A percentile compares a stretch with the other conserved stretches of the same genome.
phyloP scores from a whole-genome alignment of 2,329 filamentous ascomycete species.

The Dactylellina drechsleri region DNA sequence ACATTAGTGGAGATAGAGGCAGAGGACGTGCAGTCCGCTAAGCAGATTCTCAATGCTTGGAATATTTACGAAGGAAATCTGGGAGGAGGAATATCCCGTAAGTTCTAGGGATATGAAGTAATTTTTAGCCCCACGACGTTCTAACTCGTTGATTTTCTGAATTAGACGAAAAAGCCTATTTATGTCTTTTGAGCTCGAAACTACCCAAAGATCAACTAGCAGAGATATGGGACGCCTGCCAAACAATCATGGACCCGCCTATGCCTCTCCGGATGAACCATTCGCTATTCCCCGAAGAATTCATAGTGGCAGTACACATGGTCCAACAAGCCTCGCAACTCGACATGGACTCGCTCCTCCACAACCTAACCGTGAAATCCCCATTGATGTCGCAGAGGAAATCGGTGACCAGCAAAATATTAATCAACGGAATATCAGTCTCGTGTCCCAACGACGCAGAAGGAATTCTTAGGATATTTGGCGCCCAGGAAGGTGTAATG shows the following conservation, averaged over 20 bases:
- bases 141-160: no score
- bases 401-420: slow-evolving; percentile 38
- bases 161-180: slow-evolving; percentile 45
- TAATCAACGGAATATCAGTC: slow-evolving; percentile 41
- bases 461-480: slow-evolving; percentile 41
- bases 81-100: slow-evolving; percentile 49
- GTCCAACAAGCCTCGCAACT: slow-evolving; percentile 22
- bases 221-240: slow-evolving; percentile 51
- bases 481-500: slow-evolving; percentile 32
- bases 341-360: slow-evolving; percentile 44
- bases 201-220: slow-evolving; percentile 48
- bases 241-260: slow-evolving; percentile 44
- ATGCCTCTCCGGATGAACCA: slow-evolving; percentile 45
- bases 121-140: no score
- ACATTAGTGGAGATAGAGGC: slow-evolving; percentile 37
- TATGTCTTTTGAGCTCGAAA: slow-evolving; percentile 46
- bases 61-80: slow-evolving; percentile 51
- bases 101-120: background rate
- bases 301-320: slow-evolving; percentile 45
- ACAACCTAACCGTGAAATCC: slow-evolving; percentile 47
- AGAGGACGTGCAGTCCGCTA: slow-evolving; percentile 47
- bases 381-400: slow-evolving; percentile 44
- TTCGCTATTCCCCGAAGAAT: slow-evolving; percentile 47
- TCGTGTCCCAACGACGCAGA: slow-evolving; percentile 41
- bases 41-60: slow-evolving; percentile 49